Conservation (phyloP, 768 basidiomycete genomes). For the Rhizopogon salebrosus region DNA sequence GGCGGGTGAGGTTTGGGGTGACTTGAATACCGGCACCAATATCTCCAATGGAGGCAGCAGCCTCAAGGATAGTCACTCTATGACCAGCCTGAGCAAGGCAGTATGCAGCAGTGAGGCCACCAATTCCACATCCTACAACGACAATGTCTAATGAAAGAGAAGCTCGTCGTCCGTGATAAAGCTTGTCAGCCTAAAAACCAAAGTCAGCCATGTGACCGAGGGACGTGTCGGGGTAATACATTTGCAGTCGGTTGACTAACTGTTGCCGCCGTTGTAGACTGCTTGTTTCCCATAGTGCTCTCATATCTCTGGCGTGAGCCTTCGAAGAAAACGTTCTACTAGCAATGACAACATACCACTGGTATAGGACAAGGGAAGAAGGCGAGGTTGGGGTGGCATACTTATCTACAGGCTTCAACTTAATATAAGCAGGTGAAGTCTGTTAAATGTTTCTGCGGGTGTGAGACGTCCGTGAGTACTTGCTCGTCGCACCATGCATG, state of each 20-base stretch:
- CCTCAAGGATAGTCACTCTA: slow-evolving; percentile 43
- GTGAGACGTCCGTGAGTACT: slow-evolving; percentile 6
- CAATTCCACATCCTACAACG: slow-evolving; percentile 48
- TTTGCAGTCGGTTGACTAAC: not conserved
- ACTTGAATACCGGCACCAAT: slow-evolving; percentile 52
- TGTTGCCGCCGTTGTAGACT: not conserved
- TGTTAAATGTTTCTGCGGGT: slow-evolving; percentile 12
- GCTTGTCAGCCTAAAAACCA: slow-evolving; percentile 1
- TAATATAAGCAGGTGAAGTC: slow-evolving; percentile 5
- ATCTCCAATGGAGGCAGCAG: slow-evolving; percentile 33
- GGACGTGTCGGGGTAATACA: not conserved
- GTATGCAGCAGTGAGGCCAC: slow-evolving; percentile 43
- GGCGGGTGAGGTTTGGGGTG: slow-evolving; percentile 35
- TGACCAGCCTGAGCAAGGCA: slow-evolving; percentile 43
- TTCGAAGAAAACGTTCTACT: not conserved
- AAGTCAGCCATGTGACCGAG: not conserved
- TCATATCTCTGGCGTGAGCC: not conserved
- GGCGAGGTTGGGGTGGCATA: not conserved
- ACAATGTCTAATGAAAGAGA: slow-evolving; percentile 28
- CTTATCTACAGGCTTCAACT: not conserved
- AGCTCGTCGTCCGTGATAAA: slow-evolving; percentile 22
- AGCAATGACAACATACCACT: not conserved
- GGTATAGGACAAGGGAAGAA: not conserved
- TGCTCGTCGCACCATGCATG: too few species aligned
- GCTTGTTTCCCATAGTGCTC: not conserved